These are phyloP conservation scores for Rhizopus arrhizus DNA, from an alignment of 371 early-diverging fungal species.

Conservation along the genomic window DNA sequence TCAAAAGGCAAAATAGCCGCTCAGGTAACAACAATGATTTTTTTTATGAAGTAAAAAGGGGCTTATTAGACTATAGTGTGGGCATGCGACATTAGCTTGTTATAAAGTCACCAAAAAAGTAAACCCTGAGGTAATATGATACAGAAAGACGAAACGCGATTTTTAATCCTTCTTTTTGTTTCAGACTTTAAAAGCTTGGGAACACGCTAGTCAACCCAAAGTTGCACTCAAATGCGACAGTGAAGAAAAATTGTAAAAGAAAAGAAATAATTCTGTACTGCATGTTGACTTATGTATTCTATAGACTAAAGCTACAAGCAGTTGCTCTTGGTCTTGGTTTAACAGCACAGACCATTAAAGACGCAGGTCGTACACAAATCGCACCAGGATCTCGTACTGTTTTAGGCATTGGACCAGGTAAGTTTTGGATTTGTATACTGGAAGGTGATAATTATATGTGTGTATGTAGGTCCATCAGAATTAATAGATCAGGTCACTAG, in stretches of 20 bases:
- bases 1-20: constrained; percentile 95
- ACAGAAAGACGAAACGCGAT: constrained; percentile 1
- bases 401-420: constrained; percentile 94
- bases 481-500: constrained; percentile 81
- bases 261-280: too few species aligned
- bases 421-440: too few species aligned
- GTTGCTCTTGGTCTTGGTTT: constrained; percentile 72
- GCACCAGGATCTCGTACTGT: constrained; percentile 95
- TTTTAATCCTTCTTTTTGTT: not conserved
- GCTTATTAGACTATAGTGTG: constrained; percentile 60
- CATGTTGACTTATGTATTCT: too few species aligned
- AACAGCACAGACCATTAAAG: constrained; percentile 81
- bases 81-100: constrained; percentile 91
- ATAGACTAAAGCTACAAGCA: constrained; percentile 71
- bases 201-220: constrained; percentile 82
- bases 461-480: constrained; percentile 65
- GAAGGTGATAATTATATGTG: not conserved
- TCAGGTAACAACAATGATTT: constrained; percentile 52
- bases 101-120: constrained; percentile 65
- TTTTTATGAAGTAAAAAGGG: not conserved
- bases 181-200: constrained; percentile 75
- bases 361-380: constrained; percentile 98
- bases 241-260: constrained; percentile 81
- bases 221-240: constrained; percentile 80
- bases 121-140: constrained; percentile 52